Evolutionary conservation across 2,329 filamentous ascomycete genomes (phyloP).

Genomic region (Pseudogymnoascus sp.): DNA sequence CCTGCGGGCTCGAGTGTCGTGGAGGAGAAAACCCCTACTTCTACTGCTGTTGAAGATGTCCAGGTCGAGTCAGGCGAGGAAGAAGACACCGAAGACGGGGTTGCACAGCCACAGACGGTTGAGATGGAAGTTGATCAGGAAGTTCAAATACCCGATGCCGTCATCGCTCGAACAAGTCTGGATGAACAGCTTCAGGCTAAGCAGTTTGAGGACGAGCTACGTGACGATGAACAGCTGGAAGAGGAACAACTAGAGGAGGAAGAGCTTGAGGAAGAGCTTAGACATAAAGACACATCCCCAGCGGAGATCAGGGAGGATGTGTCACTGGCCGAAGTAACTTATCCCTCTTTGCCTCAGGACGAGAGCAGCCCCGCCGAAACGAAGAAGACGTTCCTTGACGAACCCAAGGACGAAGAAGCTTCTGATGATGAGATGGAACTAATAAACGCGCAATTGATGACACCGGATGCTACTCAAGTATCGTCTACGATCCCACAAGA

Average conservation of each 20-base stretch:
- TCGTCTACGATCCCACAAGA: background rate
- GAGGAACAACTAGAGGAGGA: background rate
- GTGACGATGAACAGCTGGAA: background rate
- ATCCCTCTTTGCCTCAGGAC: background rate
- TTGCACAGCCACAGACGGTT: background rate
- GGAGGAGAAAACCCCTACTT: background rate
- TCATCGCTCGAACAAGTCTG: background rate
- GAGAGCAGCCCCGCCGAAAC: background rate
- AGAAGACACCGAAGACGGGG: background rate
- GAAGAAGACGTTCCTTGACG: background rate
- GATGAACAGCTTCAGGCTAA: background rate
- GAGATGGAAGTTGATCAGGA: background rate
- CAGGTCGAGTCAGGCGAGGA: background rate
- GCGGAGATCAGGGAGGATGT: background rate
- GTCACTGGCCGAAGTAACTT: background rate
- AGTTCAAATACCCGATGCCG: background rate
- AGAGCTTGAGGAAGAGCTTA: background rate
- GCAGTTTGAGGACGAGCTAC: background rate
- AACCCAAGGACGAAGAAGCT: background rate
- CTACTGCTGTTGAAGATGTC: background rate
- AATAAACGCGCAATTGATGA: conserved; percentile 19
- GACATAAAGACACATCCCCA: background rate
- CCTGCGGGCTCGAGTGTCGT: background rate
- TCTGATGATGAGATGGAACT: background rate
- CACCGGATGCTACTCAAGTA: conserved; percentile 20